These are phyloP conservation scores for Agaricus sinodeliciosus DNA, from an alignment of 768 basidiomycete species.

Conservation along the genomic window DNA sequence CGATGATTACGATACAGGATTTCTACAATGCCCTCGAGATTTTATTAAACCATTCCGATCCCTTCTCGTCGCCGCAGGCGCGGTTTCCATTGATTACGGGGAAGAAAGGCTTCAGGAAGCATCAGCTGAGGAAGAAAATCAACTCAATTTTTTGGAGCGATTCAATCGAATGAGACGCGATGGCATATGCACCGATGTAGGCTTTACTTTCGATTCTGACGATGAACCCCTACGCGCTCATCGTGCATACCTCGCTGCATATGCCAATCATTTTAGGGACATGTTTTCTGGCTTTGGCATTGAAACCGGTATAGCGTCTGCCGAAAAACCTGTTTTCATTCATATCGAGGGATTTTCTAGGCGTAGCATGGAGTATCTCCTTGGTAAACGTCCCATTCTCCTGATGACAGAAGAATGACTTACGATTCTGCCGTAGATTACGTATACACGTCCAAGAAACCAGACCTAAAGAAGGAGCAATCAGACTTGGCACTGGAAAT, in stretches of 20 bases:
- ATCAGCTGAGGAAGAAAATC: slow-evolving; percentile 9
- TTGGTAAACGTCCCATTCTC: slow-evolving; percentile 19
- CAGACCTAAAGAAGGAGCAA: slow-evolving; percentile 1
- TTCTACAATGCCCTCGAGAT: slow-evolving; percentile 22
- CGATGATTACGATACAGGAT: slow-evolving; percentile 23
- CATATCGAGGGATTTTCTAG: slow-evolving; percentile 11
- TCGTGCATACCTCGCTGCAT: slow-evolving; percentile 30
- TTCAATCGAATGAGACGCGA: slow-evolving; percentile 29
- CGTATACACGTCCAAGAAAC: slow-evolving; percentile 22
- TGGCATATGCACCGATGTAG: slow-evolving; percentile 28
- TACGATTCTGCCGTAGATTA: slow-evolving; percentile 19
- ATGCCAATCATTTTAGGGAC: slow-evolving; percentile 24
- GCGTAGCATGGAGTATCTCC: slow-evolving; percentile 18
- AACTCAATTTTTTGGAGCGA: slow-evolving; percentile 16
- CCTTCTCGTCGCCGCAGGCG: slow-evolving; percentile 28
- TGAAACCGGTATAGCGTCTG: slow-evolving; percentile 16
- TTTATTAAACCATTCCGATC: slow-evolving; percentile 27
- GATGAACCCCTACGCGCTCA: slow-evolving; percentile 25
- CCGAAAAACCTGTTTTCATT: slow-evolving; percentile 11
- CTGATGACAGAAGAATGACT: background rate
- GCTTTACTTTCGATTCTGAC: slow-evolving; percentile 21
- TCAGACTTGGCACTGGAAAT: slow-evolving; percentile 9
- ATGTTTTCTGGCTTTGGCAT: slow-evolving; percentile 21
- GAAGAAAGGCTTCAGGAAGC: slow-evolving; percentile 12
- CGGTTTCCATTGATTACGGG: slow-evolving; percentile 18